Percentiles rank a stretch among this genome's conserved stretches.
Conservation (phyloP, 208 protist genomes). For the Zelonia costaricensis region DNA sequence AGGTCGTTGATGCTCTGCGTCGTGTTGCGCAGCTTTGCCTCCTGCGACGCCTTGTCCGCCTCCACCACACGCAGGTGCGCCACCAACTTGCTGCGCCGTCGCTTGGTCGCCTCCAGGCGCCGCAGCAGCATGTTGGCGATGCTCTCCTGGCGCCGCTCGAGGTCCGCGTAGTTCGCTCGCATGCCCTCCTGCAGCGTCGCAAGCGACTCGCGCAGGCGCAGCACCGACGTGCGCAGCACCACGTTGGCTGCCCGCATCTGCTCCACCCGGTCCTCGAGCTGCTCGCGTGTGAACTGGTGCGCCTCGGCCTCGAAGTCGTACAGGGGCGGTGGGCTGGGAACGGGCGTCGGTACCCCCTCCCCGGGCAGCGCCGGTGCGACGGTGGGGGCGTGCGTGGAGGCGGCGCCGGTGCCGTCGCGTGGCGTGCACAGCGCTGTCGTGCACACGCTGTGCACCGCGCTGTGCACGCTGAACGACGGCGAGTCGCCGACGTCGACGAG, state of each 20-base stretch:
- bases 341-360: neutral
- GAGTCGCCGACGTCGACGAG: constrained; percentile 32
- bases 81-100: constrained; percentile 43
- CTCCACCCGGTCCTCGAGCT: constrained; percentile 48
- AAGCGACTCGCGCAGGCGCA: constrained; percentile 44
- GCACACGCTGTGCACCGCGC: constrained; percentile 32
- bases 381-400: neutral
- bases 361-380: constrained; percentile 3
- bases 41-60: constrained; percentile 41
- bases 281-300: constrained; percentile 31
- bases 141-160: constrained; percentile 70
- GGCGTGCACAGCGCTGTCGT: constrained; percentile 38
- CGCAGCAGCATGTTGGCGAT: constrained; percentile 77
- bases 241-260: constrained; percentile 43
- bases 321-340: constrained; percentile 20
- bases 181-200: constrained; percentile 54
- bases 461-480: constrained; percentile 21
- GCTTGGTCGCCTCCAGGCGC: constrained; percentile 49
- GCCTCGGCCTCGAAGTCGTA: constrained; percentile 56
- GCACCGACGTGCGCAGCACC: constrained; percentile 48
- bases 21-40: constrained; percentile 46
- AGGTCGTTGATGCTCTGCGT: constrained; percentile 48
- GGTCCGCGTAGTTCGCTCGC: constrained; percentile 47
- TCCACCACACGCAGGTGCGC: constrained; percentile 42
- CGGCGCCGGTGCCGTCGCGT: constrained; percentile 7